Conservation (phyloP, 345 rosid genomes). For the Rhizophora mangle region DNA sequence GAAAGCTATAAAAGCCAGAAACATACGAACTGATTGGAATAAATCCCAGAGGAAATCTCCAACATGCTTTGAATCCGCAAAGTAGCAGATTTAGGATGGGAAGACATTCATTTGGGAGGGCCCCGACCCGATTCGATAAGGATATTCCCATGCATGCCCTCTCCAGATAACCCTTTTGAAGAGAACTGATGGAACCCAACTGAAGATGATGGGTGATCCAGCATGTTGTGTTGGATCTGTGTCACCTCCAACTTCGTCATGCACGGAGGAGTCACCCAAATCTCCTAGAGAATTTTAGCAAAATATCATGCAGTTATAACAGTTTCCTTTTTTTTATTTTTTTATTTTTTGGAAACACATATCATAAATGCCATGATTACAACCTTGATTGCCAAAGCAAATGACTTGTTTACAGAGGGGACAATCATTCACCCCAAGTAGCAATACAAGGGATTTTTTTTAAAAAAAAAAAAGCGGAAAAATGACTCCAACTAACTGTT, state of each 20-base stretch:
- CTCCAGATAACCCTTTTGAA: constrained; percentile 77
- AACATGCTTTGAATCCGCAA: constrained; percentile 51
- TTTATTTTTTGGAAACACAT: neutral
- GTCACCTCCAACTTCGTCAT: constrained; percentile 54
- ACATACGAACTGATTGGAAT: constrained; percentile 83
- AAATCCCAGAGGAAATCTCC: constrained; percentile 64
- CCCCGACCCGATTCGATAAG: constrained; percentile 57
- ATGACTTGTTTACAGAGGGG: too few relatives aligned
- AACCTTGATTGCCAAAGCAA: too few relatives aligned
- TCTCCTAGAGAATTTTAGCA: neutral
- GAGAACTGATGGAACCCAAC: constrained; percentile 98
- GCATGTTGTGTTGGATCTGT: constrained; percentile 43
- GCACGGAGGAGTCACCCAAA: constrained; percentile 80
- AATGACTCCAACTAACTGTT: too few relatives aligned
- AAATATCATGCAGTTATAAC: neutral
- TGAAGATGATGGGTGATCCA: constrained; percentile 94
- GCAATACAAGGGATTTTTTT: too few relatives aligned
- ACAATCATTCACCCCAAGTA: too few relatives aligned
- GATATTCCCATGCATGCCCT: constrained; percentile 63
- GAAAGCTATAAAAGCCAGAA: constrained; percentile 71
- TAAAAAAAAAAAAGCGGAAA: too few relatives aligned
- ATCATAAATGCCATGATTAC: too few relatives aligned
- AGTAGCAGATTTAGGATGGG: constrained; percentile 51
- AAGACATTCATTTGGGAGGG: constrained; percentile 56
- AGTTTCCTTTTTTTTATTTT: neutral